Base-by-base conservation (phyloP, 1,139 yeast genomes). In the Petasospora fabianii region DNA sequence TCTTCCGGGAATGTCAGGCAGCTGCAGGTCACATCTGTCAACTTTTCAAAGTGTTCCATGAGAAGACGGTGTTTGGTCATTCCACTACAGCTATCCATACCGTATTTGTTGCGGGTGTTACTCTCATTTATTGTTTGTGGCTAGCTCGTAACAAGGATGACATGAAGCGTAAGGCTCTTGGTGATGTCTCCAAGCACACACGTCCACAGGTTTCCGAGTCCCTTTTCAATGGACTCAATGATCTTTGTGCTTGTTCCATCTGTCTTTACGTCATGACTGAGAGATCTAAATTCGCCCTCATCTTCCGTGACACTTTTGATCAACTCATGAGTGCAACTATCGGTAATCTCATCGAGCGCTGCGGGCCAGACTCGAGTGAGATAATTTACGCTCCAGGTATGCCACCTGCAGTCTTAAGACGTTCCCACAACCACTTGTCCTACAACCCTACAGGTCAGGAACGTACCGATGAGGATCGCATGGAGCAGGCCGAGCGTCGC, bases 11-110 rank as follows among this genome's bases (percentile, higher is more conserved):
- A 55, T 77, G 83, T 54, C 82, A 76, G 50, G 75, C 77, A 3
- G 81, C 80, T 27, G 80, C 82, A 3, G 83, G 83, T 29, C 78
- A 75, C 51, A 72, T 77, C 31, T 75, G 82, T 53, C 78, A 73
- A 48, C 61, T 75, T 13, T 74, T 75, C 53, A 73, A 76, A 48
- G 75, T 72, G 9, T 76, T 73, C 53, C 80, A 75, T 55, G 76
- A 75, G 46, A 73, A 71, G 48, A 73, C 80, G 1, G 73, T 70
- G 3, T 62, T 62, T 41, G 83, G 83, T 1, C 80, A 74, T 53
- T 75, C 82, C 1, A 75, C 79, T 1, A 69, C 79, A 27, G 77
- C 81, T 8, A 75, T 77, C 34, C 82, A 77, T 54, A 73, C 80
- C 0, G 75, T 74, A 8, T 77, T 77, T 50, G 77, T 75, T 38